Evolutionary conservation across 2,329 filamentous ascomycete species (phyloP).

Genomic region (Colletotrichum acutatum): DNA sequence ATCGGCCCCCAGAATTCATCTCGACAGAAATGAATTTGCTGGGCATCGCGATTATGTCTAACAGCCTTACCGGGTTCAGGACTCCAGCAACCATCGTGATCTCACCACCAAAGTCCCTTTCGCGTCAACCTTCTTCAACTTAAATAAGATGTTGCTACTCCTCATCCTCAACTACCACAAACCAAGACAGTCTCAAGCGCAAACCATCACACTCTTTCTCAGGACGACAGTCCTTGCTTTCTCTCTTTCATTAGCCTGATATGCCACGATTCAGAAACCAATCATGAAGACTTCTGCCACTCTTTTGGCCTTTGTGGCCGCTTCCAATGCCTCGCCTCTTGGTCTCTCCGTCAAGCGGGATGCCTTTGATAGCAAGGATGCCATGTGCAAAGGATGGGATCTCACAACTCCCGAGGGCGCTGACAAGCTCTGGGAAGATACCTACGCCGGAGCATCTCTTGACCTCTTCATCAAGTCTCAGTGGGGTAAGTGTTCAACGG

Average conservation of each 20-base stretch:
- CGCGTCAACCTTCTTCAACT: background rate
- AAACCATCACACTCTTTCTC: background rate
- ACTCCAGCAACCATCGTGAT: background rate
- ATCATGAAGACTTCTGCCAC: conserved; percentile 4
- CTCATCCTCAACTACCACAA: background rate
- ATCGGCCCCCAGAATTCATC: background rate
- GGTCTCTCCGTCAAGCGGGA: background rate
- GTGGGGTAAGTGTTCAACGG: background rate
- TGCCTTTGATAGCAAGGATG: conserved; percentile 12
- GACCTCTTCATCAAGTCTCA: conserved; percentile 24
- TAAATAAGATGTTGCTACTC: background rate
- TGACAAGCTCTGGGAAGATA: conserved; percentile 17
- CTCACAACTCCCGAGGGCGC: conserved; percentile 10
- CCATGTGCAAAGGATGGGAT: conserved; percentile 23
- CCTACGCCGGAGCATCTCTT: background rate
- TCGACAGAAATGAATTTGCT: no score
- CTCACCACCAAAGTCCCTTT: background rate
- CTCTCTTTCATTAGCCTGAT: background rate
- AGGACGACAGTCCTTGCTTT: background rate
- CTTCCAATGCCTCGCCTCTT: conserved; percentile 4
- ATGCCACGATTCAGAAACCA: background rate
- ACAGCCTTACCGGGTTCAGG: background rate
- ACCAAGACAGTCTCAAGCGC: background rate
- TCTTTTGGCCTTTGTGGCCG: background rate
- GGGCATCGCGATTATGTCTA: background rate